Evolutionary conservation across 2,329 filamentous ascomycete genomes (phyloP).

Genomic region (Venturia nashicola): DNA sequence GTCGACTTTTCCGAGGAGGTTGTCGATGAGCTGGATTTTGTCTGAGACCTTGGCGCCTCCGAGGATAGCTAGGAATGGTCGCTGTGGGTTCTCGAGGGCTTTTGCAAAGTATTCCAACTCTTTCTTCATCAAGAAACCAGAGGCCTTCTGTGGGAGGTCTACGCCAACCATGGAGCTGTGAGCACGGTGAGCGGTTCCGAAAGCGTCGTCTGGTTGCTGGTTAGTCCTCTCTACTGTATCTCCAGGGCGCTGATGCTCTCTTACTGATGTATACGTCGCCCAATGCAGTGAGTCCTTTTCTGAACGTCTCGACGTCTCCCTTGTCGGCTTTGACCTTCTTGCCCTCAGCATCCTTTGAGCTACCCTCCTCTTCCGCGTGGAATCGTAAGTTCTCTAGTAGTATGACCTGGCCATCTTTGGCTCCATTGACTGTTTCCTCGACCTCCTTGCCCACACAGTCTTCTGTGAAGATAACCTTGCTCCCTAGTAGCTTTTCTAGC

Average conservation of each 20-base stretch:
- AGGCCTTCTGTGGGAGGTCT: conserved; percentile 89
- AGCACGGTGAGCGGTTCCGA: conserved; percentile 93
- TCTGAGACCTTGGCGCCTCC: conserved; percentile 97
- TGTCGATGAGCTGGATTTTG: conserved; percentile 99
- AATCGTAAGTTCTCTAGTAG: conserved; percentile 97
- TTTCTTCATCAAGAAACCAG: conserved; percentile 99
- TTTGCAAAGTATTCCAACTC: conserved; percentile 99
- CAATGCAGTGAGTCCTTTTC: conserved; percentile 85
- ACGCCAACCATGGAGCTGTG: conserved; percentile 99
- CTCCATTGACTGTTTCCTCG: conserved; percentile 78
- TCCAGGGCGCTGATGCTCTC: conserved; percentile 22
- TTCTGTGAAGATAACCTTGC: conserved; percentile 74
- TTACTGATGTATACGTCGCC: conserved; percentile 94
- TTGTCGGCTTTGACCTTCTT: conserved; percentile 99
- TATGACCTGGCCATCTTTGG: conserved; percentile 68
- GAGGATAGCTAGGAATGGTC: conserved; percentile 96
- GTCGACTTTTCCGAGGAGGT: conserved; percentile 95
- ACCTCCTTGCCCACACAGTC: conserved; percentile 86
- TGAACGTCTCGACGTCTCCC: conserved; percentile 81
- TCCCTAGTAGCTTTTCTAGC: conserved; percentile 80
- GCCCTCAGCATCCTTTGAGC: conserved; percentile 81
- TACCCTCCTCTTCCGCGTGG: conserved; percentile 96
- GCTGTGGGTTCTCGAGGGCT: conserved; percentile 83
- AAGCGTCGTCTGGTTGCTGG: conserved; percentile 66
- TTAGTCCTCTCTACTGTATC: background rate